These are phyloP conservation scores for Endoconidiophora polonica DNA, from an alignment of 2,329 filamentous ascomycete species.

Conservation along the genomic window DNA sequence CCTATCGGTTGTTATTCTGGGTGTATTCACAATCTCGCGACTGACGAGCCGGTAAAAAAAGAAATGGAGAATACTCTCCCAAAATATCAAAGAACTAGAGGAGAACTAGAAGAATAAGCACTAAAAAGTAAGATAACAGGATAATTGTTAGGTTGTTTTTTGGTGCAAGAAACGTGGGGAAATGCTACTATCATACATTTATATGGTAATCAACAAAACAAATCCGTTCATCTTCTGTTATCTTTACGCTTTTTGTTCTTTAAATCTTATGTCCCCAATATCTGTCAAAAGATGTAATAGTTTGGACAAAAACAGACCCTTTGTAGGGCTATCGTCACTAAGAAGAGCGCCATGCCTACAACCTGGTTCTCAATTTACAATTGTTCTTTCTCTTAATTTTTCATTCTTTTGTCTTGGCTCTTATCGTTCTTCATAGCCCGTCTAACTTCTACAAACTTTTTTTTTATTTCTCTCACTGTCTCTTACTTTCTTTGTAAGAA, in stretches of 20 bases:
- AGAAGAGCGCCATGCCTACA: not conserved
- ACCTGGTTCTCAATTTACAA: too few species aligned
- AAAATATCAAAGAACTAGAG: not conserved
- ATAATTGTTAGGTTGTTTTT: not conserved
- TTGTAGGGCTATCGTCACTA: not conserved
- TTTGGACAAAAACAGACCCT: not conserved
- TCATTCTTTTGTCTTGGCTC: not conserved
- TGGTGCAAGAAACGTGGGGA: not conserved
- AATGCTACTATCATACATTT: too few species aligned
- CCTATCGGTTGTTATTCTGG: slow-evolving; percentile 83
- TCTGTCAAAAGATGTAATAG: too few species aligned
- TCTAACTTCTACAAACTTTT: not conserved
- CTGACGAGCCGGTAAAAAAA: slow-evolving; percentile 34
- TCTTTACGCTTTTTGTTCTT: too few species aligned
- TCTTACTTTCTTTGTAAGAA: not conserved
- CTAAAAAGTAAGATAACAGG: not conserved
- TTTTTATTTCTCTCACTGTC: slow-evolving; percentile 2
- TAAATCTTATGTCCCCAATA: too few species aligned
- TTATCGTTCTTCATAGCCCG: not conserved
- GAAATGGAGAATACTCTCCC: not conserved
- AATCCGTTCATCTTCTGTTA: too few species aligned
- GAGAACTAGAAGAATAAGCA: not conserved
- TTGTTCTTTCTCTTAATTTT: not conserved
- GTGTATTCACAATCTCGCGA: slow-evolving; percentile 77
- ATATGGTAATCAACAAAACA: too few species aligned